Evolutionary conservation across 2,329 filamentous ascomycete genomes (phyloP).

Genomic region (Fusarium albidum): DNA sequence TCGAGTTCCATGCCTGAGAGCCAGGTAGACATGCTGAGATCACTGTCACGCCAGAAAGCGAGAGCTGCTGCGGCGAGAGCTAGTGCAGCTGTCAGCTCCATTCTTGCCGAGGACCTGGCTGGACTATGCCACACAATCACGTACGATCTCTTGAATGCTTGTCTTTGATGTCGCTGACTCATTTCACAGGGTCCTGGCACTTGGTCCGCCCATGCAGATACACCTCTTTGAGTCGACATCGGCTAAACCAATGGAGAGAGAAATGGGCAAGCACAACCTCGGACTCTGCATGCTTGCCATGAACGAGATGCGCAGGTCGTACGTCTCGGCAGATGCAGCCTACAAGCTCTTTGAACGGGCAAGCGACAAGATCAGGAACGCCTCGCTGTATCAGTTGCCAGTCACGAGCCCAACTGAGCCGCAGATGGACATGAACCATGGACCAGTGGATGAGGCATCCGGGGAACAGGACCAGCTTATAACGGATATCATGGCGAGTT

Average conservation of each 20-base stretch:
- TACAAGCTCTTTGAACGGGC: conserved; percentile 14
- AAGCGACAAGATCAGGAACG: conserved; percentile 9
- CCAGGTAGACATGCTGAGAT: no score
- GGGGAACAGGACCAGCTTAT: not conserved
- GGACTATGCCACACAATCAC: no score
- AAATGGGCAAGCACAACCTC: conserved; percentile 14
- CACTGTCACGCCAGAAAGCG: no score
- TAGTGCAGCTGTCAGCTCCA: no score
- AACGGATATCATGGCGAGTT: not conserved
- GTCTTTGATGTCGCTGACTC: no score
- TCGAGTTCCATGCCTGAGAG: no score
- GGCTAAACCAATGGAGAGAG: not conserved
- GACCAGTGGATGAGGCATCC: conserved; percentile 2
- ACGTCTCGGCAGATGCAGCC: conserved; percentile 13
- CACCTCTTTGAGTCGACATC: conserved; percentile 9
- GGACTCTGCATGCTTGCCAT: conserved; percentile 14
- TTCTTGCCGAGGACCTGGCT: no score
- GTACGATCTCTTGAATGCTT: no score
- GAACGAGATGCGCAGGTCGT: conserved; percentile 14
- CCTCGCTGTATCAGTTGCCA: not conserved
- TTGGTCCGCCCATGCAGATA: conserved; percentile 14
- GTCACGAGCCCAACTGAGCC: not conserved
- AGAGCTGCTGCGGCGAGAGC: no score
- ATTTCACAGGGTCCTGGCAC: not conserved
- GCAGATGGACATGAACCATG: not conserved